Evolutionary conservation across 257 asterid species (phyloP), one percentile per base, ranked within the genome.

Genomic region (Salvia miltiorrhiza): DNA sequence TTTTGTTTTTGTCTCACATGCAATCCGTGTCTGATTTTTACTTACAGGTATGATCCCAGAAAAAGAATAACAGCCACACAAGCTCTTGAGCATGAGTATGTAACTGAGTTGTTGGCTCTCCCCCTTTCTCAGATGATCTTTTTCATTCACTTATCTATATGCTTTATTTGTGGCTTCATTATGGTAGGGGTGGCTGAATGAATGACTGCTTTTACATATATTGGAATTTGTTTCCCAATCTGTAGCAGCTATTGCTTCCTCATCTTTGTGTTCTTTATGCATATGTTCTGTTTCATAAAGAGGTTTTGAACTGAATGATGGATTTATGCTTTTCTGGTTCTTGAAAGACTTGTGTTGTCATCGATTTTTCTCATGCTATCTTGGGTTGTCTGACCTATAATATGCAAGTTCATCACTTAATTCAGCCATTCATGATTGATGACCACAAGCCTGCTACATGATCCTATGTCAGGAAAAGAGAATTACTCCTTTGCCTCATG

Each of bases 11-110:
- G 60, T 60, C 71, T 60, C 58, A 53, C 67, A 26, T 56, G 65
- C 63, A 35, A 45, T 50, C 55, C 49, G 14, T 62, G 71, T 66
- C 69, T 55, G 62, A n/a, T 76, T 63, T 61, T 69, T 30, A 57
- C 76, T 72, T 90, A 84, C 88, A 90, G 99, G 86, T 93, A 93
- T 80, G 99, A 93, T 81, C 99, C 99, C 39, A 80, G 74, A 20
- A 93, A 90, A 83, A 83, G 99, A 76, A 80, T 93, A 71, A 93
- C 97, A 73, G 96, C 99, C 6, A 78, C 90, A 44, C 96, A 93
- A 80, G 99, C 99, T 72, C 97, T 93, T 71, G 97, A 93, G 73
- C 99, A 93, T 66, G 99, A 90, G 99, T 93, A 90, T 70, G 93
- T 64, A 62, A 63, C 43, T 61, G 17, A 57, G 49, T 54, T 78